Percentiles rank a stretch among this genome's conserved stretches.
These are phyloP conservation scores for Solanum hybrid DNA, from an alignment of 305 asterid species.

Conservation along the genomic window DNA sequence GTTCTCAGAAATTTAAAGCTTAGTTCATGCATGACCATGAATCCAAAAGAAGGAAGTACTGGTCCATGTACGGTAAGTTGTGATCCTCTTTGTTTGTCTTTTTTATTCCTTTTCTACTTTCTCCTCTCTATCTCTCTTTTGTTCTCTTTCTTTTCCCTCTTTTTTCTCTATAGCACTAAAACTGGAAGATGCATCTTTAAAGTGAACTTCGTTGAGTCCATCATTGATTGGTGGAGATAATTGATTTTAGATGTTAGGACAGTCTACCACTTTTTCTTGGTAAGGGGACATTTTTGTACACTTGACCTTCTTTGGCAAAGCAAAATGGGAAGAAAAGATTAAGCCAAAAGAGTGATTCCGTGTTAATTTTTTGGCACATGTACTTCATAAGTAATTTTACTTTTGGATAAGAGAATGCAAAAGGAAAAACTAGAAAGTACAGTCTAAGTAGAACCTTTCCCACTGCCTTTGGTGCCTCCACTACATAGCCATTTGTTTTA, in stretches of 20 bases:
- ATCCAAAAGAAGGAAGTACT: constrained; percentile 80
- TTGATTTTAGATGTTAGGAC: too few species aligned
- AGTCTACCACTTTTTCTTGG: not conserved
- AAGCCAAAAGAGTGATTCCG: not conserved
- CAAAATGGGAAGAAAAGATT: not conserved
- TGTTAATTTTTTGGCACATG: not conserved
- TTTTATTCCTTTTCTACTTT: not conserved
- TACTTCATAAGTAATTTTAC: not conserved
- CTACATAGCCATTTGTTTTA: not conserved
- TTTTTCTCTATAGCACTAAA: not conserved
- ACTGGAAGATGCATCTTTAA: not conserved
- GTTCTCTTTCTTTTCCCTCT: not conserved
- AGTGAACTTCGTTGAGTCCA: not conserved
- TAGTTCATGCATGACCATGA: constrained; percentile 56
- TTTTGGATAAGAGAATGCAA: not conserved
- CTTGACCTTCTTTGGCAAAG: not conserved
- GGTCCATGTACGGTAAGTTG: constrained; percentile 85
- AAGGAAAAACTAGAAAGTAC: not conserved
- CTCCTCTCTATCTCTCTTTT: not conserved
- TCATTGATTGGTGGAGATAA: too few species aligned
- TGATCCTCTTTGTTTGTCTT: constrained; percentile 11
- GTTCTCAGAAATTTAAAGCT: constrained; percentile 71
- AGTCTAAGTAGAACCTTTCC: not conserved
- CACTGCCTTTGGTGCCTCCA: not conserved
- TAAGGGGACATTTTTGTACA: not conserved